Base-by-base conservation (phyloP, 345 rosid genomes). In the Dimocarpus longan region DNA sequence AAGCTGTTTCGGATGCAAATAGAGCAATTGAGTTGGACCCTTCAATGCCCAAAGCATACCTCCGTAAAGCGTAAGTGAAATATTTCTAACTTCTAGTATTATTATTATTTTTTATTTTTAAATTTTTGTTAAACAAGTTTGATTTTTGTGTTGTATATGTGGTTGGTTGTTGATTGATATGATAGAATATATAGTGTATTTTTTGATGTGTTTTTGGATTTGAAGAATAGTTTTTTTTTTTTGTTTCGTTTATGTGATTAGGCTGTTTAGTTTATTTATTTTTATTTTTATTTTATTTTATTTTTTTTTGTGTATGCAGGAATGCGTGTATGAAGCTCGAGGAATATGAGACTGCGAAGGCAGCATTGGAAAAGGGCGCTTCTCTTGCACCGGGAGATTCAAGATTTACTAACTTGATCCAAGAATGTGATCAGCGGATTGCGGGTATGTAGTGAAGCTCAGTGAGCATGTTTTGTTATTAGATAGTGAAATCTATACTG, bases 281-380 rank as follows among this genome's bases (percentile, higher is more conserved):
- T 76, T 74, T 63, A 67, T 16, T n/a, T n/a, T n/a, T n/a, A n/a
- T n/a, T n/a, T 71, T 71, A n/a, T 43, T 71, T 42, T 63, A 1
- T 24, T 69, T 52, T 43, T 28, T 32, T 32, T 43, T 76, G 63
- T 72, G 15, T 65, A 11, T 84, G 70, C 84, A 97, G 99, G 72
- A 85, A 79, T 82, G 98, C 98, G 0, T 97, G 97, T 82, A 85
- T 93, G 85, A 92, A 91, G 84, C 98, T 97, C 76, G 98, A 93
- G 83, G 98, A 97, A 66, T 94, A 89, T 88, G 70, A 85, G 40
- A 92, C 95, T 16, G 98, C 99, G 8, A 93, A 94, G 89, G 90
- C 86, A 57, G 96, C 98, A 8, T 80, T 92, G 66, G 95, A 93
- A 87, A 74, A 68, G 19, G 99, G 98, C 24, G 89, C 90, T 50